phyloP scores from a whole-genome alignment of 2,329 filamentous ascomycete genomes.

The Ciborinia camelliae region DNA sequence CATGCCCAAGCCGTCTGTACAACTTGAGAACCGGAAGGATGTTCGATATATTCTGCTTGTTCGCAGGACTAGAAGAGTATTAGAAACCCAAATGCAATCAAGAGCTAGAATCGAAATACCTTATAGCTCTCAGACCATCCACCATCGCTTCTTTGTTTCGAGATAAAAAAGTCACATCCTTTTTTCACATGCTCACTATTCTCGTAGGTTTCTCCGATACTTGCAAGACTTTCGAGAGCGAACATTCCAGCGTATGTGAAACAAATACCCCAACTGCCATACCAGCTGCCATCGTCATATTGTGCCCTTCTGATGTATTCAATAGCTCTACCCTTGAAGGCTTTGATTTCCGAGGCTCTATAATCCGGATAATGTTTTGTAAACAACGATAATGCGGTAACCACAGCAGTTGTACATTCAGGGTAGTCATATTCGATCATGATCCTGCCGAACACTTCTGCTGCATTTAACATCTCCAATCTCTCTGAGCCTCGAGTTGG shows the following conservation, averaged over 20 bases:
- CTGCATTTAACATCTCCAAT: constrained; percentile 86
- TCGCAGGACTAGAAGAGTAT: constrained; percentile 62
- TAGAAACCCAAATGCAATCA: constrained; percentile 21
- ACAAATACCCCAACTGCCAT: constrained; percentile 96
- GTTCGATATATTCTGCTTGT: constrained; percentile 69
- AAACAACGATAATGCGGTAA: constrained; percentile 84
- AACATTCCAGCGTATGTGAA: constrained; percentile 98
- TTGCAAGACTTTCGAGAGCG: constrained; percentile 79
- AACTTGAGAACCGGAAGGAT: constrained; percentile 74
- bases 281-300: constrained; percentile 85
- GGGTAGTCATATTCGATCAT: constrained; percentile 99
- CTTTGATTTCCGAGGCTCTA: constrained; percentile 68
- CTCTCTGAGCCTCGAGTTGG: constrained; percentile 71
- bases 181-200: constrained; percentile 68
- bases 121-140: constrained; percentile 96
- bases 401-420: constrained; percentile 92
- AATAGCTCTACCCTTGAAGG: constrained; percentile 70
- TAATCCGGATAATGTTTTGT: constrained; percentile 78
- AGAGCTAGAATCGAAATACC: constrained; percentile 40
- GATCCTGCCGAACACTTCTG: constrained; percentile 93
- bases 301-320: constrained; percentile 80
- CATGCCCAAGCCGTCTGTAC: constrained; percentile 93
- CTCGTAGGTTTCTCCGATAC: constrained; percentile 75
- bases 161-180: constrained; percentile 82
- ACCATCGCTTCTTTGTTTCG: constrained; percentile 81